Evolutionary conservation across 805 yeast species (phyloP).

Genomic region (Myxozyma sirexii): DNA sequence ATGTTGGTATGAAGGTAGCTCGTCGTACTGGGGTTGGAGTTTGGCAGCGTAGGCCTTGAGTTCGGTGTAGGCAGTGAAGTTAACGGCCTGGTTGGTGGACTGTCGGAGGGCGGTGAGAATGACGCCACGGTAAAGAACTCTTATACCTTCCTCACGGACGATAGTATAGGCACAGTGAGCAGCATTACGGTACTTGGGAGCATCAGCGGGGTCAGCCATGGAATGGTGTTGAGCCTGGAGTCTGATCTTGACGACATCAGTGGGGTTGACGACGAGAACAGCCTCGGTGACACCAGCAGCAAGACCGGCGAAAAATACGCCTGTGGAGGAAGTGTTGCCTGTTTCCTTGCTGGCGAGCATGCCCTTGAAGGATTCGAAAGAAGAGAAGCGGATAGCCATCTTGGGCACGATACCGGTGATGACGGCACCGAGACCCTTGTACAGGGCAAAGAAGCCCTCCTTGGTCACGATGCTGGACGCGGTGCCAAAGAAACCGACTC

Average conservation of each 20-base stretch:
- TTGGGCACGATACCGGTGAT: slow-evolving; percentile 96
- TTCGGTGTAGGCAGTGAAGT: slow-evolving; percentile 91
- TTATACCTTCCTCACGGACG: slow-evolving; percentile 86
- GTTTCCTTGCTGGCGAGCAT: slow-evolving; percentile 49
- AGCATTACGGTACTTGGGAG: slow-evolving; percentile 89
- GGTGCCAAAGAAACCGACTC: slow-evolving; percentile 84
- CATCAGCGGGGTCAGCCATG: slow-evolving; percentile 71
- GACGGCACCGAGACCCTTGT: slow-evolving; percentile 96
- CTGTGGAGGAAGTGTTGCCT: slow-evolving; percentile 60
- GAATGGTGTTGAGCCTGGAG: slow-evolving; percentile 94
- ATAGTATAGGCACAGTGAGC: slow-evolving; percentile 85
- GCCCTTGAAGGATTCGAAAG: slow-evolving; percentile 85
- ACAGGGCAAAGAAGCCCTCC: slow-evolving; percentile 83
- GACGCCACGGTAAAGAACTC: slow-evolving; percentile 90
- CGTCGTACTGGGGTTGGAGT: slow-evolving; percentile 53
- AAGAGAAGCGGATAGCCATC: slow-evolving; percentile 95
- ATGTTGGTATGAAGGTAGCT: slow-evolving; percentile 91
- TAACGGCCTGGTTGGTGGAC: slow-evolving; percentile 98
- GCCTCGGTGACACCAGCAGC: slow-evolving; percentile 98
- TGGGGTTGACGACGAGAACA: slow-evolving; percentile 90
- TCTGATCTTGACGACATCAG: slow-evolving; percentile 96
- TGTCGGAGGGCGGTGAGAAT: slow-evolving; percentile 95
- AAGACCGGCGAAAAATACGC: slow-evolving; percentile 88
- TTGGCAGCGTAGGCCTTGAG: slow-evolving; percentile 71
- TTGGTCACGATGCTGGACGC: slow-evolving; percentile 75